These are phyloP conservation scores for Penicillium subrubescens DNA, from an alignment of 495 filamentous ascomycete genomes.

Conservation along the genomic window DNA sequence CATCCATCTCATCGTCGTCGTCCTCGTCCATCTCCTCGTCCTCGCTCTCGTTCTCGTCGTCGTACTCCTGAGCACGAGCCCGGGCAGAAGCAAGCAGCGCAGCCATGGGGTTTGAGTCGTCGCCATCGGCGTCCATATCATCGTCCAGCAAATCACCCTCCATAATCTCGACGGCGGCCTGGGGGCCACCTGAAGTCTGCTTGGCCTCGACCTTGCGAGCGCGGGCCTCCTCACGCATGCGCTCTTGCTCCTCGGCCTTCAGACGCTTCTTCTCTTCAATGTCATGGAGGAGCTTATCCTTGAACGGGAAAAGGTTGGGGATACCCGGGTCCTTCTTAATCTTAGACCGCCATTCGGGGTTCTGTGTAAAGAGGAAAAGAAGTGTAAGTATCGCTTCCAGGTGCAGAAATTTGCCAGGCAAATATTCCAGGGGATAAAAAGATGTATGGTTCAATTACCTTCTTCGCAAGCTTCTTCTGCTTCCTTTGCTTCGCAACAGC, in stretches of 20 bases:
- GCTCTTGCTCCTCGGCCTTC: conserved; percentile 77
- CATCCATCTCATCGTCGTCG: conserved; percentile 60
- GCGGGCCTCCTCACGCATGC: conserved; percentile 71
- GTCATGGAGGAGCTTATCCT: conserved; percentile 89
- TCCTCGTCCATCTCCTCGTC: conserved; percentile 55
- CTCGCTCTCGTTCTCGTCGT: conserved; percentile 58
- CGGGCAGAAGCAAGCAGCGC: conserved; percentile 88
- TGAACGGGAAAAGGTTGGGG: conserved; percentile 96
- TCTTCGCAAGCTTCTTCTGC: conserved; percentile 81
- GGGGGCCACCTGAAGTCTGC: conserved; percentile 38
- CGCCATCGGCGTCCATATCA: conserved; percentile 56
- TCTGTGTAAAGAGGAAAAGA: conserved; percentile 46
- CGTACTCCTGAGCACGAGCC: conserved; percentile 82
- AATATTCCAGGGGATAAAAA: not conserved
- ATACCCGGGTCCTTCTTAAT: conserved; percentile 97
- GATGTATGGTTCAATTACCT: conserved; percentile 43
- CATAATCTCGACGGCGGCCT: conserved; percentile 42
- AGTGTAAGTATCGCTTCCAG: conserved; percentile 7
- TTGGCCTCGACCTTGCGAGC: conserved; percentile 54
- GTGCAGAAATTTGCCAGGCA: not conserved
- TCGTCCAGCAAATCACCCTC: conserved; percentile 54
- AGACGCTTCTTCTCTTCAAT: conserved; percentile 83
- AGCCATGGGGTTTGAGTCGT: conserved; percentile 84
- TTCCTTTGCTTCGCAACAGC: conserved; percentile 90
- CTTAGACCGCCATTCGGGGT: conserved; percentile 91